Base-by-base conservation (phyloP, 148 eudicot genomes). In the Cornus kousa region DNA sequence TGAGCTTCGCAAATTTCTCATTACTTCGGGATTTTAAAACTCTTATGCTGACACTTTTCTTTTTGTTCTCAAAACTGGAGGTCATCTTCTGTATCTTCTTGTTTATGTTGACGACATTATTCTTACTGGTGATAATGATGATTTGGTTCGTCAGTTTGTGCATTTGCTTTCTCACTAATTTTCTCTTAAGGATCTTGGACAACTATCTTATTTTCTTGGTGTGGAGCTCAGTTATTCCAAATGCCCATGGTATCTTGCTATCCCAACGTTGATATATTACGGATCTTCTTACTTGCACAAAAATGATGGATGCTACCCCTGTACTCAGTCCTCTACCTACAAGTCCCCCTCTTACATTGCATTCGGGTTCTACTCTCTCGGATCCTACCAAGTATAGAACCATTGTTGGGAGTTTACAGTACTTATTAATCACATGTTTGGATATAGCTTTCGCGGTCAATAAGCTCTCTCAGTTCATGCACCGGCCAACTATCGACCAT, bases 91-190 rank as follows among this genome's bases (percentile, higher is more conserved):
- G 5, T 32, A 46, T 70, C 46, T 55, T 78, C 46, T 53, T 17
- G 77, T 74, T 5, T 74, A 74, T 33, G n/a, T 59, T 7, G 77
- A 74, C 39, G 67, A 74, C 3, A 74, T 74, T 32, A 59, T 74
- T 33, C 37, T 33, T 33, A 33, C 3, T 3, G 37, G 37, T 33
- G 3, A 33, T 33, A 3, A 33, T 33, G 37, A 33, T 33, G 3
- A 1, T 55, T 11, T 74, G 8, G 55, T 16, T 72, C 57, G 5
- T 5, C 2, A 57, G 19, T 57, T 57, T 57, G 5, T 57, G 12
- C 62, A 57, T 1, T 1, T 11, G 1, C 19, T 17, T 10, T 57
- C 62, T 57, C 62, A 57, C 19, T 5, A 57, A 57, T 57, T 57
- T 5, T 57, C 5, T 17, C 62, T 57, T 1, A 57, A 57, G 62